Conservation (phyloP, 2,329 filamentous ascomycete species). For the Cryphonectria nitschkei region DNA sequence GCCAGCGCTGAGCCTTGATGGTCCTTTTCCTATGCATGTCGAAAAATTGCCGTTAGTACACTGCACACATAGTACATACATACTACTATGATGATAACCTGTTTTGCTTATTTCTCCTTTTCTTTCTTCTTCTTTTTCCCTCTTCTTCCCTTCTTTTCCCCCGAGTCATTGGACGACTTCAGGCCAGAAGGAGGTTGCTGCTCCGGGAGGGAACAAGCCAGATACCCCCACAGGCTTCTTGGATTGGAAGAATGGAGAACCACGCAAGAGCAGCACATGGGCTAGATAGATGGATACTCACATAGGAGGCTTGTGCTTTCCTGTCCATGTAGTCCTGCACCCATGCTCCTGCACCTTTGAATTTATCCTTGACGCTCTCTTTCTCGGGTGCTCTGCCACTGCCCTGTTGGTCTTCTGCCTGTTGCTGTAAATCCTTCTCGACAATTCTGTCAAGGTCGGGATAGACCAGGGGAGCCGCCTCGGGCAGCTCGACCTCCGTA, state of each 20-base stretch:
- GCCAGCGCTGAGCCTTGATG: constrained; percentile 47
- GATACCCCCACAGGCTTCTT: background rate
- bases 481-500: constrained; percentile 42
- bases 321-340: constrained; percentile 54
- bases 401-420: constrained; percentile 25
- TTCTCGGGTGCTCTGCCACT: constrained; percentile 31
- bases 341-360: constrained; percentile 40
- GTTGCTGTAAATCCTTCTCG: constrained; percentile 28
- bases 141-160: background rate
- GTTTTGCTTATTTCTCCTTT: background rate
- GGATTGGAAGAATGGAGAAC: background rate
- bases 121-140: background rate
- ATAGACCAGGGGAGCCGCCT: constrained; percentile 45
- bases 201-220: background rate
- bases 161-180: background rate
- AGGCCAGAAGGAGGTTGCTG: constrained; percentile 5
- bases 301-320: constrained; percentile 50
- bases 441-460: constrained; percentile 40
- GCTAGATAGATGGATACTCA: constrained; percentile 30
- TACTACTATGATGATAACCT: background rate
- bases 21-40: constrained; percentile 34
- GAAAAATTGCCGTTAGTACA: background rate
- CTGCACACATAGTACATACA: background rate
- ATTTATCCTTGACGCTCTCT: constrained; percentile 30
- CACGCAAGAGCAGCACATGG: background rate